phyloP scores from a whole-genome alignment of 495 filamentous ascomycete species.

The Tricharina praecox region DNA sequence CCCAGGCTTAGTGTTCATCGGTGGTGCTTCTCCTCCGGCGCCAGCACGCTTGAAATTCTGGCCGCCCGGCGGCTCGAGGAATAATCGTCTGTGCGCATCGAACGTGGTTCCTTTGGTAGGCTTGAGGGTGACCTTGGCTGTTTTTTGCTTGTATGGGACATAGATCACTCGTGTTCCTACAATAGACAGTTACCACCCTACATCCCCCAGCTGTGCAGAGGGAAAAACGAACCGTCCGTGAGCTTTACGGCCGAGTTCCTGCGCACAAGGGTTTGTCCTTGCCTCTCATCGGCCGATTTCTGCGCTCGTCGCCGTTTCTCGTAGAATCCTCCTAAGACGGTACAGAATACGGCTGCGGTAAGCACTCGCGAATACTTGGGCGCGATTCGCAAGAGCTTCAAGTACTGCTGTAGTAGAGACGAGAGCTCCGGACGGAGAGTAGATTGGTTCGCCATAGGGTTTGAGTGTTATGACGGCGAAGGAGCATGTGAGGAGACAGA shows the following conservation, averaged over 20 bases:
- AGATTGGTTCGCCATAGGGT: slow-evolving; percentile 66
- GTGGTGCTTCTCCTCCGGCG: slow-evolving; percentile 34
- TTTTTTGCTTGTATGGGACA: slow-evolving; percentile 74
- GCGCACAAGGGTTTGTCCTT: slow-evolving; percentile 60
- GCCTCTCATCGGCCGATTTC: slow-evolving; percentile 61
- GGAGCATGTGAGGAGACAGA: slow-evolving; percentile 3
- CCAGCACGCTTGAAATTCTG: slow-evolving; percentile 10
- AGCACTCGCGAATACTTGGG: slow-evolving; percentile 51
- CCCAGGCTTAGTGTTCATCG: slow-evolving; percentile 78
- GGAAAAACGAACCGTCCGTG: slow-evolving; percentile 46
- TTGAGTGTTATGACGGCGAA: not conserved
- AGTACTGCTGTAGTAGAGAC: slow-evolving; percentile 49
- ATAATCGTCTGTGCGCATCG: slow-evolving; percentile 85
- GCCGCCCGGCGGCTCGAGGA: slow-evolving; percentile 60
- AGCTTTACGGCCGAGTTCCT: slow-evolving; percentile 82
- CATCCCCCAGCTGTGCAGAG: not conserved
- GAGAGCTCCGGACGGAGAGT: slow-evolving; percentile 57
- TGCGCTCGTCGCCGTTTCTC: slow-evolving; percentile 53
- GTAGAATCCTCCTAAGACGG: slow-evolving; percentile 57
- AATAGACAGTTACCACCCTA: not conserved
- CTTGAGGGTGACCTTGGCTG: slow-evolving; percentile 78
- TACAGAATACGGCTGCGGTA: slow-evolving; percentile 51
- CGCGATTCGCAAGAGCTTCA: slow-evolving; percentile 41
- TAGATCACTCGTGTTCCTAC: slow-evolving; percentile 68
- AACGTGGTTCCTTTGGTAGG: slow-evolving; percentile 90